Base-by-base conservation (phyloP, 139 green algal species). In the Coccomyxa sp. region DNA sequence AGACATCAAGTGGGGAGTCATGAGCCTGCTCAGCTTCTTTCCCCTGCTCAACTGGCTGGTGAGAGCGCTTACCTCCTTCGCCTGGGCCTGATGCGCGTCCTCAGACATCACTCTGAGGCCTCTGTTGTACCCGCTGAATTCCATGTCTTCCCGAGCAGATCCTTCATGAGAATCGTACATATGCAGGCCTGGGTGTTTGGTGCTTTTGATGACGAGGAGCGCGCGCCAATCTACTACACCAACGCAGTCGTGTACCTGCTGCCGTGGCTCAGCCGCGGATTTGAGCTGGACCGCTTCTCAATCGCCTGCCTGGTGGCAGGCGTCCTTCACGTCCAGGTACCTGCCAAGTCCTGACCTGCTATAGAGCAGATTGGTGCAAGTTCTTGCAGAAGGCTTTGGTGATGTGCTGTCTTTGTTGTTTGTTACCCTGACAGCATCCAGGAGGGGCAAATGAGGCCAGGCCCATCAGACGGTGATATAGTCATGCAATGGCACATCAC, bases 11-110 rank as follows among this genome's bases (percentile, higher is more conserved):
- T 95, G 86, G 84, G 84, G 74, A 55, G 79, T 94, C 24, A 93
- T 93, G 86, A 82, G 77, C 27, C 82, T 89, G 37, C 55, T 93
- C 71, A 89, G 84, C 79, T 87, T 80, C 78, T 72, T 93, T 27
- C 91, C 91, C 0, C 80, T 91, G 27, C 68, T 94, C 77, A 94
- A 91, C 74, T 89, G 77, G 74, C 84, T 88, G 83, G 89, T 92
- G 75, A 76, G 55, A 70, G 44, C 39, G 16, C 44, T 38, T 10
- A 41, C 37, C 10, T 39, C n/a, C 22, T 40, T 74, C 14, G 2
- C n/a, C 37, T 14, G 1, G 35, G 29, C 35, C 12, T 22, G 27
- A 72, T n/a, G 33, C 64, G 12, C 33, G n/a, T 72, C n/a, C 27
- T 72, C 16, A 72, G 16, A 72, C 24, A 72, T 18, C 27, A 38